Percentiles rank a stretch among this genome's conserved stretches.
Conservation (phyloP, 345 rosid species). For the Firmiana major region DNA sequence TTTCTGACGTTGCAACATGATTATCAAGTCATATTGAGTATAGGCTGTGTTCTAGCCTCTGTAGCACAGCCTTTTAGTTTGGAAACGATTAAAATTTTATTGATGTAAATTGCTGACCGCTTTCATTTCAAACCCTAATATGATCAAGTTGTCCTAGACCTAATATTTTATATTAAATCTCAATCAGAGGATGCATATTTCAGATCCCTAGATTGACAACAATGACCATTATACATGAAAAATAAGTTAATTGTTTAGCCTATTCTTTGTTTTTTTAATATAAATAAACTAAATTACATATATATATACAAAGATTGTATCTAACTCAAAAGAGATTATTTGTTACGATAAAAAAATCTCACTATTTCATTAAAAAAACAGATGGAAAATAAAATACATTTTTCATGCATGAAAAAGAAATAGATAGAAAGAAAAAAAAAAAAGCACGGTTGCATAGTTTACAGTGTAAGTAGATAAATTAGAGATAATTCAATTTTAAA, state of each 20-base stretch:
- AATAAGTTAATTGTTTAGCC: no score
- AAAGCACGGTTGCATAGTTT: background rate
- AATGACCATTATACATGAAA: background rate
- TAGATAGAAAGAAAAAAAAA: no score
- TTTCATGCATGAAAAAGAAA: no score
- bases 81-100: background rate
- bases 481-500: no score
- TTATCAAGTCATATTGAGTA: background rate
- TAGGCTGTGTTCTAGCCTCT: background rate
- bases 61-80: background rate
- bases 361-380: no score
- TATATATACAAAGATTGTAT: no score
- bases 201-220: background rate
- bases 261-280: no score
- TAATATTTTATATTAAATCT: background rate
- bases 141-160: conserved; percentile 23
- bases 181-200: background rate
- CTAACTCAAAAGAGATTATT: no score
- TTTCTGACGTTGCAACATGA: background rate
- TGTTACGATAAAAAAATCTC: no score
- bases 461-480: background rate
- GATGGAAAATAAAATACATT: no score
- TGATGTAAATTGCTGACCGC: background rate
- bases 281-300: no score
- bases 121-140: background rate